These are phyloP conservation scores for Colletotrichum cereale DNA, from an alignment of 2,329 filamentous ascomycete genomes.

Conservation along the genomic window DNA sequence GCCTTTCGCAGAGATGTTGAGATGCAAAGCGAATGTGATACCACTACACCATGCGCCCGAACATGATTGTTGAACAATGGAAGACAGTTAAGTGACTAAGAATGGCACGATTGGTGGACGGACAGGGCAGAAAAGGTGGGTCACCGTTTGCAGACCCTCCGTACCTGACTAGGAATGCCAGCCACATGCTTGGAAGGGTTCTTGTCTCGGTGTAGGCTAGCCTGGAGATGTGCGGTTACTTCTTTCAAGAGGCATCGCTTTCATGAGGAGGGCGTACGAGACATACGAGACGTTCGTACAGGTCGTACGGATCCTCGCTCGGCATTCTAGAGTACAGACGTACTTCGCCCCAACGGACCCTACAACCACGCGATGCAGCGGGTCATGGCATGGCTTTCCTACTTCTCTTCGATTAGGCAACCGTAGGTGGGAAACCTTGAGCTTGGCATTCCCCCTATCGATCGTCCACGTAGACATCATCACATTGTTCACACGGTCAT, in stretches of 20 bases:
- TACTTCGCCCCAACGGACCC: background rate
- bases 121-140: background rate
- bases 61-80: rapidly evolving
- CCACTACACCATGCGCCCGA: slow-evolving; percentile 20
- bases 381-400: background rate
- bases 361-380: background rate
- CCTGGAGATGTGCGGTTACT: background rate
- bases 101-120: too few relatives aligned
- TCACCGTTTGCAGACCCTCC: background rate
- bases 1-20: slow-evolving; percentile 10
- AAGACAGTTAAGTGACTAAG: rapidly evolving
- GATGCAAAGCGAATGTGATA: slow-evolving; percentile 23
- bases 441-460: background rate
- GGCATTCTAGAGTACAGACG: too few relatives aligned
- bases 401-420: too few relatives aligned
- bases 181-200: background rate
- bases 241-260: background rate
- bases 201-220: background rate
- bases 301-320: too few relatives aligned
- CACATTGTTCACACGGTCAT: background rate
- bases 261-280: background rate
- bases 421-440: background rate
- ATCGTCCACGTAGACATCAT: background rate
- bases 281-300: too few relatives aligned
- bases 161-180: background rate